Conservation (phyloP, 2,329 filamentous ascomycete species). For the Colletotrichum filicis region DNA sequence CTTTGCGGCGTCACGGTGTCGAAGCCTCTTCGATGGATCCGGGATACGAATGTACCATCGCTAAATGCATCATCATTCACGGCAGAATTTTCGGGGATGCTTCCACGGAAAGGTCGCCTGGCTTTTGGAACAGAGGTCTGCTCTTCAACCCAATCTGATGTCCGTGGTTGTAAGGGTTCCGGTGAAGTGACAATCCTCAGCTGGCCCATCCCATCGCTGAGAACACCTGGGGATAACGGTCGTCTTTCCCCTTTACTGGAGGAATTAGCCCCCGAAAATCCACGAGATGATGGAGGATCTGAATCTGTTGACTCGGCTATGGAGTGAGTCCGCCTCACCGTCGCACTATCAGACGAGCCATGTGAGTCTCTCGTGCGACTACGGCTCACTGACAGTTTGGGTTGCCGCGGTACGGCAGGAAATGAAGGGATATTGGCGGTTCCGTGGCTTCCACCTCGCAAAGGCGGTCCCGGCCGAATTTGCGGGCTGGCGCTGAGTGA, state of each 20-base stretch:
- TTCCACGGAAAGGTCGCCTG: background rate
- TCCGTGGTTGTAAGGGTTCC: background rate
- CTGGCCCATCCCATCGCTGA: slow-evolving; percentile 15
- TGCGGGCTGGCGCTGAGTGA: background rate
- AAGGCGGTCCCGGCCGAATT: background rate
- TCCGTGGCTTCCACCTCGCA: background rate
- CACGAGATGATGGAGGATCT: background rate
- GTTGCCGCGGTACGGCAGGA: background rate
- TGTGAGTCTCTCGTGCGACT: background rate
- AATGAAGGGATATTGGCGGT: background rate
- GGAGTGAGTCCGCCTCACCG: background rate
- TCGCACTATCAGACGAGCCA: slow-evolving; percentile 7
- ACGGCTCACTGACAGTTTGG: background rate
- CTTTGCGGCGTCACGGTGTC: slow-evolving; percentile 11
- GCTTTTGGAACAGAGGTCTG: background rate
- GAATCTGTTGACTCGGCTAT: background rate
- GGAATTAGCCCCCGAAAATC: background rate
- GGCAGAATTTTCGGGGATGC: slow-evolving; percentile 17
- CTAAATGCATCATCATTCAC: background rate
- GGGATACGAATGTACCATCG: background rate
- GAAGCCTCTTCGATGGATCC: background rate
- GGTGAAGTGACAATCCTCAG: background rate
- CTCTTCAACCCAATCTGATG: slow-evolving; percentile 22
- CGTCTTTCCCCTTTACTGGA: background rate
- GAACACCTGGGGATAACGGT: slow-evolving; percentile 5